Evolutionary conservation across 768 basidiomycete genomes (phyloP), one percentile per base, ranked within the genome.

Genomic region (Russula emetica): DNA sequence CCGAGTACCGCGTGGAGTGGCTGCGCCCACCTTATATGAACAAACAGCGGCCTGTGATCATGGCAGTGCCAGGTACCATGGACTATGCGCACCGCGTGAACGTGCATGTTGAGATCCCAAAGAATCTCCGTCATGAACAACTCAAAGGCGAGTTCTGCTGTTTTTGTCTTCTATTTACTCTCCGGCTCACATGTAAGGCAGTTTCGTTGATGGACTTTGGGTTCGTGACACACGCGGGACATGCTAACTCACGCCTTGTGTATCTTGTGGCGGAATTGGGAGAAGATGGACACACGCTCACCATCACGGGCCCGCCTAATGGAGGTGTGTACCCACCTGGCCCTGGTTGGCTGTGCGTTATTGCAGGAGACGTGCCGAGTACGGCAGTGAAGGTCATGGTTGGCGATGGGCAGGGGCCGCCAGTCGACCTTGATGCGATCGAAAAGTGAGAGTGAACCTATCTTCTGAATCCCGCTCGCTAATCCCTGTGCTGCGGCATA

Each of bases 1-100:
- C 92, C 20, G 92, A 96, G 73, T 96, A 95, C 72, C 80, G 92
- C 55, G 88, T 93, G 36, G 94, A 97, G 72, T 86, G 87, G 81
- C 79, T 96, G 67, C 80, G 80, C 58, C 95, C 96, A 0, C 87
- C 89, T 30, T 98, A 96, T 71, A 85, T 90, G 84, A 72, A 74
- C 28, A 74, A 74, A 68, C 71, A 79, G 14, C 81, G 92, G 38
- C 94, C 89, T 6, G 71, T 74, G 54, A 78, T 71, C 5, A 45
- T 47, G 18, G 69, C 65, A 22, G 63, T 69, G 14, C 73, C 81
- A 1, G 69, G 71, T 34, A 72, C 69, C 40, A 69, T 89, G 18
- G 70, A 72, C 7, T 84, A 83, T 72, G 78, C 79, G 63, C 69
- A 82, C 69, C 75, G 70, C 34, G 77, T 80, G 58, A 69, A 79